These are phyloP conservation scores for Metschnikowia kunwiensis DNA, from an alignment of 805 yeast species.

Conservation along the genomic window DNA sequence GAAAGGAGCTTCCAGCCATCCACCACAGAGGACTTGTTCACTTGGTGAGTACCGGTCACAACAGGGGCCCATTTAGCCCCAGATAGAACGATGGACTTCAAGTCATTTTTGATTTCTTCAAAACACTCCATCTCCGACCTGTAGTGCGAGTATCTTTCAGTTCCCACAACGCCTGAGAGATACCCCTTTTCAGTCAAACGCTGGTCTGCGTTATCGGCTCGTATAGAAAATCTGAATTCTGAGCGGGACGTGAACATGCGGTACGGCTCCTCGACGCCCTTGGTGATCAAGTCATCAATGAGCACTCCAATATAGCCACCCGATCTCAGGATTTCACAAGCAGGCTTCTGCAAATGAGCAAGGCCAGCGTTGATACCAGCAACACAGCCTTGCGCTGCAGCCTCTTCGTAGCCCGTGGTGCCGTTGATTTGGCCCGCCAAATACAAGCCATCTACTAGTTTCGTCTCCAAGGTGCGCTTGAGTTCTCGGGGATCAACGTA, in stretches of 20 bases:
- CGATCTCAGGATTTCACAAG: conserved; percentile 59
- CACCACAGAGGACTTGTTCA: conserved; percentile 35
- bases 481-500: conserved; percentile 92
- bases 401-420: conserved; percentile 98
- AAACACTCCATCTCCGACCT: conserved; percentile 43
- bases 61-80: conserved; percentile 61
- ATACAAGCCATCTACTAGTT: conserved; percentile 69
- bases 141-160: conserved; percentile 53
- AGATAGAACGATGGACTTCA: conserved; percentile 46
- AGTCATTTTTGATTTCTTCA: conserved; percentile 41
- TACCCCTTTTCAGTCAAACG: conserved; percentile 73
- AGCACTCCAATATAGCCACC: conserved; percentile 92
- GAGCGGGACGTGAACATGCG: conserved; percentile 97
- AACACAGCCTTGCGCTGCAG: conserved; percentile 92
- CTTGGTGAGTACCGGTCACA: conserved; percentile 46
- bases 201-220: conserved; percentile 92
- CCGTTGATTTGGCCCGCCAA: conserved; percentile 98
- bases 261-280: conserved; percentile 96
- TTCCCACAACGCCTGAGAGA: conserved; percentile 61
- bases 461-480: conserved; percentile 74
- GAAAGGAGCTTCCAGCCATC: conserved; percentile 71
- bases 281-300: conserved; percentile 89
- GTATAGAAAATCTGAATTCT: conserved; percentile 83
- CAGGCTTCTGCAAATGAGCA: conserved; percentile 37
- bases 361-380: conserved; percentile 97